phyloP scores from a whole-genome alignment of 2,329 filamentous ascomycete genomes.

The Trichophyton schoenleinii region DNA sequence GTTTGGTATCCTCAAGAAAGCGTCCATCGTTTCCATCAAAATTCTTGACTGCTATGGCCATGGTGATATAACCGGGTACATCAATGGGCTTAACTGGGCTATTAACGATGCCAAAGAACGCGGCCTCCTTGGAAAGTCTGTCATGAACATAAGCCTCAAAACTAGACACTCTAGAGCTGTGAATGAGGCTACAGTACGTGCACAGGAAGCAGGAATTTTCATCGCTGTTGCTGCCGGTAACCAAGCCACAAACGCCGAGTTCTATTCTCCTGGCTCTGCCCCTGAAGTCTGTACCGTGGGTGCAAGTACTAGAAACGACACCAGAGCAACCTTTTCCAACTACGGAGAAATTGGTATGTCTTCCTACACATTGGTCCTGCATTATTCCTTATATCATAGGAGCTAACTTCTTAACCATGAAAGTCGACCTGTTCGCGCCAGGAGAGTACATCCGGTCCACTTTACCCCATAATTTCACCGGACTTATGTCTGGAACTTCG shows the following conservation, averaged over 20 bases:
- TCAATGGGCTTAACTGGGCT: slow-evolving; percentile 37
- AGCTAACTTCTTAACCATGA: background rate
- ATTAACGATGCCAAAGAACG: slow-evolving; percentile 23
- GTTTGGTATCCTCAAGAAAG: slow-evolving; percentile 29
- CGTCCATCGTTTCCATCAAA: slow-evolving; percentile 37
- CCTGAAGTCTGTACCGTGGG: slow-evolving; percentile 30
- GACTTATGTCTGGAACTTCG: slow-evolving; percentile 29
- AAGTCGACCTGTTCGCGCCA: slow-evolving; percentile 45
- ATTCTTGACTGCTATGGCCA: slow-evolving; percentile 35
- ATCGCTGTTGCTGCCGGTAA: slow-evolving; percentile 34
- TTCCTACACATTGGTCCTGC: background rate
- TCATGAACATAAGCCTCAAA: slow-evolving; percentile 28
- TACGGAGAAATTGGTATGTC: slow-evolving; percentile 24
- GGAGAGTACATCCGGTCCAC: slow-evolving; percentile 41
- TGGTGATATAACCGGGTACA: slow-evolving; percentile 35
- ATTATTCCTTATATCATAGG: background rate
- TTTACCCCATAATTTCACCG: slow-evolving; percentile 38
- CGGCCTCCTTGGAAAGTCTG: slow-evolving; percentile 20
- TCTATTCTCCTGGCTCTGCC: slow-evolving; percentile 26
- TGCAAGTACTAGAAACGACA: slow-evolving; percentile 24
- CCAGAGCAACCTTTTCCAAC: slow-evolving; percentile 31
- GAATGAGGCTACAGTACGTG: slow-evolving; percentile 29
- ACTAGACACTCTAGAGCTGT: slow-evolving; percentile 25
- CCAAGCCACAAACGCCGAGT: slow-evolving; percentile 19
- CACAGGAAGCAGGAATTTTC: slow-evolving; percentile 26